Percentiles rank a stretch among this genome's conserved stretches.
Conservation (phyloP, 352 stramenopile genomes). For the Phytophthora crassamura region DNA sequence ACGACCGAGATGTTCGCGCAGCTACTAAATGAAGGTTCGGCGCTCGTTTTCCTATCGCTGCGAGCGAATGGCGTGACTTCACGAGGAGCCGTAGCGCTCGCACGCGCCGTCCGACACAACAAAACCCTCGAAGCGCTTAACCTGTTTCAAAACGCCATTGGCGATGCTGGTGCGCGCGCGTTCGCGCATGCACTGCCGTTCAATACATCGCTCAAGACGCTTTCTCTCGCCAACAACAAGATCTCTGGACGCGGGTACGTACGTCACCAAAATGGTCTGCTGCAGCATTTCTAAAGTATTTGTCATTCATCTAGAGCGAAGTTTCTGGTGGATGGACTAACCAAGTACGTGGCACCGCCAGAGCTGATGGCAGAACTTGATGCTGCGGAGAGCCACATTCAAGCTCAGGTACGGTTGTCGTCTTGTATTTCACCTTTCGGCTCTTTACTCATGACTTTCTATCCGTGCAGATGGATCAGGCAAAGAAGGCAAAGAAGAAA, state of each 20-base stretch:
- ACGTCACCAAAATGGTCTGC: too few relatives aligned
- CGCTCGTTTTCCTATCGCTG: conserved; percentile 66
- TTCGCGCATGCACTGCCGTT: conserved; percentile 66
- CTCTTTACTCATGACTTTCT: neutral
- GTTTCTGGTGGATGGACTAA: conserved; percentile 47
- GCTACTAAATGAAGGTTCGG: conserved; percentile 45
- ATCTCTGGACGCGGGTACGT: conserved; percentile 58
- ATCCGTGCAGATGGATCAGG: conserved; percentile 58
- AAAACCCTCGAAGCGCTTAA: conserved; percentile 68
- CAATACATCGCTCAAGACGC: conserved; percentile 61
- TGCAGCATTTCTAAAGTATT: too few relatives aligned
- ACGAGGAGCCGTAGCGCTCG: conserved; percentile 48
- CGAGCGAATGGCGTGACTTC: conserved; percentile 61
- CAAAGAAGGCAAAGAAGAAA: conserved; percentile 89
- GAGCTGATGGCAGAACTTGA: conserved; percentile 62
- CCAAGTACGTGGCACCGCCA: conserved; percentile 60
- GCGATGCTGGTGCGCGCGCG: conserved; percentile 57
- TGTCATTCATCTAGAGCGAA: conserved; percentile 32
- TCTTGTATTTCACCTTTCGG: neutral
- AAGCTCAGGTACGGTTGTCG: conserved; percentile 50
- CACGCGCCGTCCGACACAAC: conserved; percentile 47
- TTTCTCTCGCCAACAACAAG: conserved; percentile 72
- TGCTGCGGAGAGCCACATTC: conserved; percentile 71
- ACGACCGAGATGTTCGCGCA: conserved; percentile 42
- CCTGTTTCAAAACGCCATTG: conserved; percentile 71